phyloP scores from a whole-genome alignment of 495 filamentous ascomycete genomes.

The Cladorrhinum samala region DNA sequence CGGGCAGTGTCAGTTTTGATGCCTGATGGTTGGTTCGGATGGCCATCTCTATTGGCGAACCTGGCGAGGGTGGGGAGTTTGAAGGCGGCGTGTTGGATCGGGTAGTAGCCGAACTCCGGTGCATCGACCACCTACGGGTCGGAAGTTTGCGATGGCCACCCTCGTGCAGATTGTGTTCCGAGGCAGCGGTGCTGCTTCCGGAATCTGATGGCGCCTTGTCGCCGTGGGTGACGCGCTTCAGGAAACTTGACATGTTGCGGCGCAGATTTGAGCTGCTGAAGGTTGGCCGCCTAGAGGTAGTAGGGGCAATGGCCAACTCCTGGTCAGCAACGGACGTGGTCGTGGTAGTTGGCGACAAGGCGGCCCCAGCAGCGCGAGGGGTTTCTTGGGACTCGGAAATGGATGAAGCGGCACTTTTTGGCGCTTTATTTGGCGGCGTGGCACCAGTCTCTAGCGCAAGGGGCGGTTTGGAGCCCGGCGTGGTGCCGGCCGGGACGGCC shows the following conservation, averaged over 20 bases:
- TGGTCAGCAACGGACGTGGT: conserved; percentile 16
- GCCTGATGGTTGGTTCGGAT: conserved; percentile 25
- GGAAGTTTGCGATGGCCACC: conserved; percentile 21
- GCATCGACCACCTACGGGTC: conserved; percentile 41
- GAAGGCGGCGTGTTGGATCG: conserved; percentile 44
- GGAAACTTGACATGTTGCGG: conserved; percentile 31
- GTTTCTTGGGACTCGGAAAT: conserved; percentile 2
- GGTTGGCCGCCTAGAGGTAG: conserved; percentile 30
- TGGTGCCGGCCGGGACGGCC: conserved; percentile 16
- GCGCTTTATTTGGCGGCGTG: conserved; percentile 12
- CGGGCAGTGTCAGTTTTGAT: conserved; percentile 32
- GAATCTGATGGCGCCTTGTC: conserved; percentile 17
- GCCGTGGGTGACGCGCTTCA: conserved; percentile 29
- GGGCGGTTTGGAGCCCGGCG: conserved; percentile 19
- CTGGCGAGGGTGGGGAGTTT: conserved; percentile 36
- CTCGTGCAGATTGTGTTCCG: conserved; percentile 17
- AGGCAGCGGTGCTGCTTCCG: conserved; percentile 11
- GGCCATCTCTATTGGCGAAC: conserved; percentile 35
- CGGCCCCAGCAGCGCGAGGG: conserved; percentile 5
- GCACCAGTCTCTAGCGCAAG: conserved; percentile 27
- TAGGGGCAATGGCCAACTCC: conserved; percentile 22
- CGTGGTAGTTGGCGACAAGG: conserved; percentile 13
- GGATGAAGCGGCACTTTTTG: conserved; percentile 1
- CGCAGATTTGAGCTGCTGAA: conserved; percentile 28
- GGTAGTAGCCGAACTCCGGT: conserved; percentile 41